Percentiles rank a stretch among this genome's conserved stretches.
These are phyloP conservation scores for Aurifilum marmelostoma DNA, from an alignment of 2,329 filamentous ascomycete species.

Conservation along the genomic window DNA sequence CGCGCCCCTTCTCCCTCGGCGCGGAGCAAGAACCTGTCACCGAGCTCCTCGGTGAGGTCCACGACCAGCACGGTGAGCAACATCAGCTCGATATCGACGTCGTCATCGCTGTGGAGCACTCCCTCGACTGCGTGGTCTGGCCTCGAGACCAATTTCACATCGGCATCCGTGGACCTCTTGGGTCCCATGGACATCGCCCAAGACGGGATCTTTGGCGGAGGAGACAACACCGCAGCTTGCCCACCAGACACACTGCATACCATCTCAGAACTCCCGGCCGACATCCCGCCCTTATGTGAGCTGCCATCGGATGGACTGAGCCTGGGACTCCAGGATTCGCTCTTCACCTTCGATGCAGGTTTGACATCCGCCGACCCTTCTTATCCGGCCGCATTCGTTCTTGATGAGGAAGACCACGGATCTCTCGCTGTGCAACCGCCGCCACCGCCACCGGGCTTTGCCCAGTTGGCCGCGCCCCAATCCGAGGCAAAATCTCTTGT, in stretches of 20 bases:
- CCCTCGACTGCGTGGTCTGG: slow-evolving; percentile 46
- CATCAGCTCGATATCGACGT: slow-evolving; percentile 47
- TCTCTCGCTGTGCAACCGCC: slow-evolving; percentile 6
- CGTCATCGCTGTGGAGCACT: slow-evolving; percentile 49
- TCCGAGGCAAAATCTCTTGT: slow-evolving; percentile 46
- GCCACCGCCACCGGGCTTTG: background rate
- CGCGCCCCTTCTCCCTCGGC: slow-evolving; percentile 30
- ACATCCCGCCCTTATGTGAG: slow-evolving; percentile 38
- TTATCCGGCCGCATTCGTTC: slow-evolving; percentile 43
- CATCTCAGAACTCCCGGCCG: slow-evolving; percentile 49
- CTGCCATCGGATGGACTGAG: slow-evolving; percentile 37
- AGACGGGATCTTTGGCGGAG: slow-evolving; percentile 35
- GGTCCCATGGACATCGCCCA: slow-evolving; percentile 38
- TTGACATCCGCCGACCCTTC: slow-evolving; percentile 39
- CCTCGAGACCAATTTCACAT: slow-evolving; percentile 49
- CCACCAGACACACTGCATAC: slow-evolving; percentile 37
- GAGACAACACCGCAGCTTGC: slow-evolving; percentile 30
- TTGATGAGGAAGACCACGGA: slow-evolving; percentile 36
- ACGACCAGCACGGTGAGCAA: slow-evolving; percentile 44
- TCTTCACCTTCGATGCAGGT: slow-evolving; percentile 42
- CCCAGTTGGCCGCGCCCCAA: background rate
- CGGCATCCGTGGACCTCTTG: slow-evolving; percentile 47
- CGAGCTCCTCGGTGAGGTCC: slow-evolving; percentile 53
- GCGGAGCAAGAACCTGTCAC: slow-evolving; percentile 49
- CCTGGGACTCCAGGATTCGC: slow-evolving; percentile 39